Conservation (phyloP, 768 basidiomycete species). For the Boletus vermiculosoides region DNA sequence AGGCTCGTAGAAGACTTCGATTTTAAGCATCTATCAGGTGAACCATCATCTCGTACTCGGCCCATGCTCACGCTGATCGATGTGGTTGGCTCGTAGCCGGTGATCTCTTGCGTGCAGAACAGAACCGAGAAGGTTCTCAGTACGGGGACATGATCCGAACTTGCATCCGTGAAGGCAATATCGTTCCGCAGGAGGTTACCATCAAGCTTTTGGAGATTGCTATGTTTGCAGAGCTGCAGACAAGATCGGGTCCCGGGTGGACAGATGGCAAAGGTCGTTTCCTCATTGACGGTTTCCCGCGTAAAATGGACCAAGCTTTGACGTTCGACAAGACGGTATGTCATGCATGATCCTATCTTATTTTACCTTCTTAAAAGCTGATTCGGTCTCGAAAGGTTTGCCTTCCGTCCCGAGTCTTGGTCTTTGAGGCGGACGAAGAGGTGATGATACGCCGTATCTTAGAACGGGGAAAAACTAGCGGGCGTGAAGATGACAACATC, state of each 20-base stretch:
- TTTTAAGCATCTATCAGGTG: conserved; percentile 94
- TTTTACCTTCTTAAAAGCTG: not conserved
- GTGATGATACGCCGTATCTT: conserved; percentile 85
- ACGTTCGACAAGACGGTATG: conserved; percentile 84
- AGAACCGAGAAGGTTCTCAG: conserved; percentile 78
- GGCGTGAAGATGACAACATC: conserved; percentile 90
- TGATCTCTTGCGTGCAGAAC: conserved; percentile 95
- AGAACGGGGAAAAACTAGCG: conserved; percentile 90
- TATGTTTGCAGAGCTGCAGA: conserved; percentile 64
- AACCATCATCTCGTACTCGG: conserved; percentile 16
- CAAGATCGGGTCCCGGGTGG: conserved; percentile 56
- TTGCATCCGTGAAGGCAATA: conserved; percentile 87
- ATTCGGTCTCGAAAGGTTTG: conserved; percentile 59
- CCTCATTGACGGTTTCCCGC: conserved; percentile 95
- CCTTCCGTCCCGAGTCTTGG: conserved; percentile 73
- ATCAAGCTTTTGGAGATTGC: conserved; percentile 94
- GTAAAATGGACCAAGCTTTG: conserved; percentile 97
- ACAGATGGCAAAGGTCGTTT: conserved; percentile 74
- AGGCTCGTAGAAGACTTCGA: conserved; percentile 79
- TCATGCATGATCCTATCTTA: not conserved
- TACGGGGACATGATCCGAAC: conserved; percentile 83
- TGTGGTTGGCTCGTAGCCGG: conserved; percentile 58
- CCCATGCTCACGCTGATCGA: conserved; percentile 10
- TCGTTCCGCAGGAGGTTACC: conserved; percentile 97
- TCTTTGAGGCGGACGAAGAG: conserved; percentile 83